phyloP scores from a whole-genome alignment of 2,329 filamentous ascomycete genomes.

The Decorospora gaudefroyi region DNA sequence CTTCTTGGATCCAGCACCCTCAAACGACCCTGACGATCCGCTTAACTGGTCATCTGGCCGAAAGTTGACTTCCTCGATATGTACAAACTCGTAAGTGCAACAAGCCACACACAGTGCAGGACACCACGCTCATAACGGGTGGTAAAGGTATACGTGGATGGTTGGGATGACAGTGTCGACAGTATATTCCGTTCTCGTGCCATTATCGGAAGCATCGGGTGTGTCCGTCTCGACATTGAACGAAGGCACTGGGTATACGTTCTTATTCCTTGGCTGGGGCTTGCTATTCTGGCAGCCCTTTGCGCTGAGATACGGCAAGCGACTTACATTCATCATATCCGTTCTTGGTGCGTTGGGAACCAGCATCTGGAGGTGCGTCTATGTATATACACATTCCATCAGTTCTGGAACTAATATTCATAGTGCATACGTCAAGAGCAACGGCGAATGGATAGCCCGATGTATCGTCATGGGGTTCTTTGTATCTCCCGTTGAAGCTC shows the following conservation, averaged over 20 bases:
- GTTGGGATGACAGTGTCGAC: conserved; percentile 56
- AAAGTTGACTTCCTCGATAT: conserved; percentile 35
- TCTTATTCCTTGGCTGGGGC: conserved; percentile 58
- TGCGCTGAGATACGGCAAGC: conserved; percentile 58
- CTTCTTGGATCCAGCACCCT: conserved; percentile 49
- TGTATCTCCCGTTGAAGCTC: conserved; percentile 55
- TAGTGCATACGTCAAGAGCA: conserved; percentile 51
- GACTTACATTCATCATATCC: conserved; percentile 54
- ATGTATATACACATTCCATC: neutral
- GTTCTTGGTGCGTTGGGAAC: conserved; percentile 48
- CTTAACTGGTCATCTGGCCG: conserved; percentile 41
- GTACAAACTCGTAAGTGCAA: conserved; percentile 23
- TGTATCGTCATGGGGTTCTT: conserved; percentile 56
- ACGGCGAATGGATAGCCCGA: conserved; percentile 55
- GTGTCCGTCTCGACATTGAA: conserved; percentile 54
- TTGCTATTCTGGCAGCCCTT: conserved; percentile 59
- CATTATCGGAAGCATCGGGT: conserved; percentile 54
- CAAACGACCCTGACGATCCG: conserved; percentile 43
- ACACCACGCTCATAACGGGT: conserved; percentile 35
- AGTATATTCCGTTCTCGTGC: conserved; percentile 57
- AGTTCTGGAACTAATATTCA: conserved; percentile 31
- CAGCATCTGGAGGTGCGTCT: conserved; percentile 49
- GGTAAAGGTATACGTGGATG: conserved; percentile 55
- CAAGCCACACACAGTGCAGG: neutral
- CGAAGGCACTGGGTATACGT: conserved; percentile 58